These are phyloP conservation scores for Apophysomyces sp. DNA, from an alignment of 371 early-diverging fungal genomes.

Conservation along the genomic window DNA sequence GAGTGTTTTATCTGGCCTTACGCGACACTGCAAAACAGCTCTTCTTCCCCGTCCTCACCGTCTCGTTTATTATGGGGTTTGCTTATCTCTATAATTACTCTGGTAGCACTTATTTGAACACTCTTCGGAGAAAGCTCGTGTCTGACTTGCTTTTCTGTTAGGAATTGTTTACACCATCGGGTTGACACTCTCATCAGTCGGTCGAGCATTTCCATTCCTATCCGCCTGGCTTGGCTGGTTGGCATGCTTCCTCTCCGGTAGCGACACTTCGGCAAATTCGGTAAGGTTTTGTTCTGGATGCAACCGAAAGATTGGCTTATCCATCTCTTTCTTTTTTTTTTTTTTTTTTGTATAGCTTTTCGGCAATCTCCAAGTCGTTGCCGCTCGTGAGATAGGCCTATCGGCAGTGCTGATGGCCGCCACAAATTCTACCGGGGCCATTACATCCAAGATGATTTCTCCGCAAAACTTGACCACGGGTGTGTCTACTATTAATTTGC, in stretches of 20 bases:
- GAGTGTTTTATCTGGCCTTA: constrained; percentile 26
- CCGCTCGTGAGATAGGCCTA: constrained; percentile 46
- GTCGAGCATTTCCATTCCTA: constrained; percentile 48
- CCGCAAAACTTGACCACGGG: constrained; percentile 54
- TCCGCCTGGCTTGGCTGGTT: constrained; percentile 56
- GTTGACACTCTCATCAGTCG: constrained; percentile 45
- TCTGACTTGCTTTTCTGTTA: constrained; percentile 1
- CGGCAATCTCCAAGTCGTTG: constrained; percentile 54
- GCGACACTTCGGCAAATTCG: constrained; percentile 44
- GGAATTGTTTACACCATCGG: constrained; percentile 54
- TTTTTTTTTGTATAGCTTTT: constrained; percentile 23
- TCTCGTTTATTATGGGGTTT: constrained; percentile 49
- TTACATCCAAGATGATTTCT: constrained; percentile 50
- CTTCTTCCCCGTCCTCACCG: constrained; percentile 39
- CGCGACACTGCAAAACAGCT: constrained; percentile 33
- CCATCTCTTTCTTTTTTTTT: background rate
- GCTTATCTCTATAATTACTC: constrained; percentile 53
- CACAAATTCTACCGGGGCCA: constrained; percentile 47
- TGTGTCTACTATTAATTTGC: constrained; percentile 46
- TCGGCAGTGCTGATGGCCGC: constrained; percentile 46
- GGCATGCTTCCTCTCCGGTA: constrained; percentile 51
- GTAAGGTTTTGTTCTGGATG: too few species aligned
- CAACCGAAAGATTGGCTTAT: too few species aligned
- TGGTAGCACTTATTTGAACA: constrained; percentile 4
- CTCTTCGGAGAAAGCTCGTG: background rate